Evolutionary conservation across 768 basidiomycete species (phyloP).

Genomic region (Pleurotus ostreatus): DNA sequence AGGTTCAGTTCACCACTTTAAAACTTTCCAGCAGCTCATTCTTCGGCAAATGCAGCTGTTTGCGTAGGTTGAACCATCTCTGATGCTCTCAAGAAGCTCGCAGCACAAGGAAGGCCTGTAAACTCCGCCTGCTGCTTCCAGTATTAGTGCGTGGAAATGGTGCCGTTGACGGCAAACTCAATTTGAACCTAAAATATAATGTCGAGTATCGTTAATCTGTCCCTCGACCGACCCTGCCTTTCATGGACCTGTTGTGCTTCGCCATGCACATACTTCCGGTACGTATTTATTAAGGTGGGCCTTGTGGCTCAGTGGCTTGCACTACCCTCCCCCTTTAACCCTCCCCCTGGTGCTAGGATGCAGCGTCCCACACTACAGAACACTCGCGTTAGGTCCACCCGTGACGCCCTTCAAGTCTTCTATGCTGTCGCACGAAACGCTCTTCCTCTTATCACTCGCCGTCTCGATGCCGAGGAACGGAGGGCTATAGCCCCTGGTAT

Average conservation of each 20-base stretch:
- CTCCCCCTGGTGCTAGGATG: conserved; percentile 35
- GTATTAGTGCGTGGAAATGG: conserved; percentile 1
- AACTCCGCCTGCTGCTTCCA: conserved; percentile 7
- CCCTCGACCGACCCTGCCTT: conserved; percentile 9
- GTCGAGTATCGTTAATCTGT: conserved; percentile 7
- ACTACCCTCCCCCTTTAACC: conserved; percentile 16
- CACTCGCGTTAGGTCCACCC: conserved; percentile 73
- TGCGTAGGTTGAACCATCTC: not conserved
- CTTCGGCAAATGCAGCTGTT: conserved; percentile 3
- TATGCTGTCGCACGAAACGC: conserved; percentile 65
- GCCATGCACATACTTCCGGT: conserved; percentile 1
- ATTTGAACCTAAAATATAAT: conserved; percentile 10
- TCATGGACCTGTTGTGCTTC: conserved; percentile 4
- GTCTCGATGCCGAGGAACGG: conserved; percentile 80
- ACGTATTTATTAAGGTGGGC: conserved; percentile 9
- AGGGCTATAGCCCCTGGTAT: conserved; percentile 51
- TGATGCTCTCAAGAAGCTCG: not conserved
- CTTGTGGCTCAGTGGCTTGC: conserved; percentile 16
- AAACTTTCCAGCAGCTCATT: conserved; percentile 9
- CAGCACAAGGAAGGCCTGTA: conserved; percentile 2
- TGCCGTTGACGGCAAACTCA: conserved; percentile 10
- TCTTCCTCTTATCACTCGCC: conserved; percentile 74
- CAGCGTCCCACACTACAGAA: conserved; percentile 74
- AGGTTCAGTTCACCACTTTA: conserved; percentile 9
- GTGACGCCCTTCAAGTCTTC: conserved; percentile 81